A percentile compares a stretch with the other conserved stretches of the same genome.
Evolutionary conservation across 208 protist species (phyloP).

Genomic region (Tritrichomonas foetus): DNA sequence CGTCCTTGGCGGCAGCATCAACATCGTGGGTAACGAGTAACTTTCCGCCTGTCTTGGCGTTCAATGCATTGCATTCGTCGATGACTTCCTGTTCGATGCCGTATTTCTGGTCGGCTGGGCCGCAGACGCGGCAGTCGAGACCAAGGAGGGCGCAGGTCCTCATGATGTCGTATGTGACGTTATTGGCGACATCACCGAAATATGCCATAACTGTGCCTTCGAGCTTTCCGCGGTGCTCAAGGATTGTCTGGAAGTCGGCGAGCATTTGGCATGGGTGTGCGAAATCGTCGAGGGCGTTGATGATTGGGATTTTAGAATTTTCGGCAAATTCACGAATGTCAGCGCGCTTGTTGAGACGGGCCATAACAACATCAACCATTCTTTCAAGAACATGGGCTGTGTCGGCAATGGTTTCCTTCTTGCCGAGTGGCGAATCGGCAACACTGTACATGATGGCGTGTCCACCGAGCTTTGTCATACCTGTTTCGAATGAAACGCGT

Average conservation of each 20-base stretch:
- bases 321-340: constrained; percentile 47
- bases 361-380: constrained; percentile 65
- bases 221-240: constrained; percentile 58
- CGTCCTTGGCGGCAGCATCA: constrained; percentile 52
- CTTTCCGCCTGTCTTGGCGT: constrained; percentile 46
- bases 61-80: constrained; percentile 55
- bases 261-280: constrained; percentile 60
- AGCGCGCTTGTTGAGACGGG: constrained; percentile 59
- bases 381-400: constrained; percentile 65
- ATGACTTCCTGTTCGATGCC: constrained; percentile 55
- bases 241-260: constrained; percentile 65
- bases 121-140: constrained; percentile 57
- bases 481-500: constrained; percentile 70
- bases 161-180: constrained; percentile 74
- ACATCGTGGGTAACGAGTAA: neutral
- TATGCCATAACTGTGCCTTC: constrained; percentile 57
- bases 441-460: constrained; percentile 71
- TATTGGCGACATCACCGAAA: constrained; percentile 66
- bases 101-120: constrained; percentile 50
- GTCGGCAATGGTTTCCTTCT: constrained; percentile 65
- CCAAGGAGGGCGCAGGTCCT: constrained; percentile 55
- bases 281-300: constrained; percentile 65
- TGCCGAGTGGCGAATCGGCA: constrained; percentile 65
- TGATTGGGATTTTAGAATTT: constrained; percentile 66
- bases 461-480: constrained; percentile 70